Evolutionary conservation across 495 filamentous ascomycete species (phyloP).

Genomic region (Lophium mytilinum): DNA sequence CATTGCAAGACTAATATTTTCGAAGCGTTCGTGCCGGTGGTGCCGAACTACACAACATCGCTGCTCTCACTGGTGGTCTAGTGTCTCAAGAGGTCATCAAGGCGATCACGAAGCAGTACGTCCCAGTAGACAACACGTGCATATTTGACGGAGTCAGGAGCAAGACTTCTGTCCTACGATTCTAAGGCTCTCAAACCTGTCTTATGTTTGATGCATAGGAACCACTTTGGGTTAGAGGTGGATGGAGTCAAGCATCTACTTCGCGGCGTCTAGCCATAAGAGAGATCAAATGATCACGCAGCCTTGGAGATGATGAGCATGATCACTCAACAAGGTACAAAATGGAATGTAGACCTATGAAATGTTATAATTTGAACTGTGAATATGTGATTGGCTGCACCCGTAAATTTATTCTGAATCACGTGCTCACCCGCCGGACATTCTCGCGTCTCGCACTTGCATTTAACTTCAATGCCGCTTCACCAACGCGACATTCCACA

Average conservation of each 20-base stretch:
- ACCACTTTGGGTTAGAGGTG: not conserved
- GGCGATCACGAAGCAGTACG: conserved; percentile 91
- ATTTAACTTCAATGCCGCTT: not conserved
- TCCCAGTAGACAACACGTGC: conserved; percentile 88
- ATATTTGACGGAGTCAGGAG: conserved; percentile 86
- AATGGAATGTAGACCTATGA: too few species aligned
- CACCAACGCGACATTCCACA: not conserved
- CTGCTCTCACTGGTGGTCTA: conserved; percentile 83
- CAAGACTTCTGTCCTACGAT: conserved; percentile 60
- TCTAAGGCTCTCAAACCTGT: conserved; percentile 10
- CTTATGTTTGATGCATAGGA: not conserved
- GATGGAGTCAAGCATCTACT: too few species aligned
- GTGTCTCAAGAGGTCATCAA: conserved; percentile 95
- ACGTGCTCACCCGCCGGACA: conserved; percentile 2
- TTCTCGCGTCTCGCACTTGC: too few species aligned
- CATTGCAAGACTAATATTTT: not conserved
- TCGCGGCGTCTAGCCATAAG: too few species aligned
- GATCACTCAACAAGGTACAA: too few species aligned
- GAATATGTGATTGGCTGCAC: too few species aligned
- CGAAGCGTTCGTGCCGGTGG: conserved; percentile 59
- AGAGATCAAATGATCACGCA: too few species aligned
- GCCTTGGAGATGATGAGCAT: too few species aligned
- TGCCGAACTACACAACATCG: conserved; percentile 88
- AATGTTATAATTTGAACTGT: too few species aligned
- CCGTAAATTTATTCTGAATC: not conserved